A percentile compares a stretch with the other conserved stretches of the same genome.
phyloP scores from a whole-genome alignment of 352 stramenopile genomes.

The Phytophthora fragariae region DNA sequence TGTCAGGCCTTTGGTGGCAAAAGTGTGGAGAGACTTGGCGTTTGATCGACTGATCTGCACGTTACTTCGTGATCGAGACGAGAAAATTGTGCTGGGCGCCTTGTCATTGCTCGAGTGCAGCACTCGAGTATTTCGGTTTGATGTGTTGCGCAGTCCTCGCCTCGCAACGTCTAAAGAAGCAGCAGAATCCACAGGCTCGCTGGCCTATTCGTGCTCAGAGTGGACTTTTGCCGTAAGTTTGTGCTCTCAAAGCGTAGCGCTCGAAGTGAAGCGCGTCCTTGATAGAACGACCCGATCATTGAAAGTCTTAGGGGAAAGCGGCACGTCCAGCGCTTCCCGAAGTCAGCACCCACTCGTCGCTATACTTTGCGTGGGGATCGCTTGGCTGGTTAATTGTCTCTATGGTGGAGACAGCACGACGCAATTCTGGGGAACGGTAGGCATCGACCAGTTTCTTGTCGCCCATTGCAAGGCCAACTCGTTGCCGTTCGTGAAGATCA shows the following conservation, averaged over 20 bases:
- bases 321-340: conserved; percentile 20
- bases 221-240: conserved; percentile 27
- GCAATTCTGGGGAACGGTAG: conserved; percentile 39
- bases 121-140: conserved; percentile 48
- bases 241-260: conserved; percentile 25
- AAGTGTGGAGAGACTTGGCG: conserved; percentile 40
- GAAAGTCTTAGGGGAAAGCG: conserved; percentile 45
- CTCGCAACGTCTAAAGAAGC: not conserved
- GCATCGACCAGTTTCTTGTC: conserved; percentile 35
- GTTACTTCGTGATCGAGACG: conserved; percentile 47
- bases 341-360: conserved; percentile 32
- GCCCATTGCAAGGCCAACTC: conserved; percentile 41
- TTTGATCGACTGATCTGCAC: conserved; percentile 36
- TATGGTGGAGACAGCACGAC: conserved; percentile 44
- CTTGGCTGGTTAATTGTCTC: conserved; percentile 53
- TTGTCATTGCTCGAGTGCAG: conserved; percentile 52
- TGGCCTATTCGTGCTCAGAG: conserved; percentile 15
- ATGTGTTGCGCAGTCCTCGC: conserved; percentile 8
- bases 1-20: conserved; percentile 26
- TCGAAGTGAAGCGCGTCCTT: conserved; percentile 36
- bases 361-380: conserved; percentile 30
- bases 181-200: not conserved
- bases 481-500: conserved; percentile 45
- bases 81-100: conserved; percentile 41
- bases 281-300: conserved; percentile 28